Conservation (phyloP, 1,139 yeast species). For the Wickerhamiella infanticola region DNA sequence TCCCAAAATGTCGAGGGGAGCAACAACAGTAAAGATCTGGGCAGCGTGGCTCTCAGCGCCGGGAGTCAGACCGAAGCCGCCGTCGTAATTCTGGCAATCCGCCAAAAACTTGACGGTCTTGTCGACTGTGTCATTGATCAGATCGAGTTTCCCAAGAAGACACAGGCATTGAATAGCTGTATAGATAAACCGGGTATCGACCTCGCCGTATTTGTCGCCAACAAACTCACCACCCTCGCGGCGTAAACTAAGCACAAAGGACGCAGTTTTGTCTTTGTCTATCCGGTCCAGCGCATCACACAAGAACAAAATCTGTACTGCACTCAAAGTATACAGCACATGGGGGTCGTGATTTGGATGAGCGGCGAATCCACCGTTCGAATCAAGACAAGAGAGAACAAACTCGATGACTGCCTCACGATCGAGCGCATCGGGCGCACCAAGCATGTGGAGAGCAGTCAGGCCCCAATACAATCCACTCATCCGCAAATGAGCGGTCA, state of each 20-base stretch:
- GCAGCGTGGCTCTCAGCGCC: slow-evolving; percentile 96
- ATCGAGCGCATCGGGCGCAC: slow-evolving; percentile 41
- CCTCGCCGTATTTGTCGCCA: slow-evolving; percentile 85
- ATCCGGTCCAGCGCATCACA: slow-evolving; percentile 40
- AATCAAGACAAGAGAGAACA: slow-evolving; percentile 47
- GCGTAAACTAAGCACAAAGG: slow-evolving; percentile 45
- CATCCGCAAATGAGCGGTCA: slow-evolving; percentile 76
- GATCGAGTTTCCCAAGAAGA: slow-evolving; percentile 40
- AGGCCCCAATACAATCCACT: slow-evolving; percentile 94
- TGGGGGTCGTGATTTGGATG: slow-evolving; percentile 86
- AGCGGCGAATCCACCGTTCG: slow-evolving; percentile 74
- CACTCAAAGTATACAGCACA: slow-evolving; percentile 73
- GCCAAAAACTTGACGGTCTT: slow-evolving; percentile 53
- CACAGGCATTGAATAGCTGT: slow-evolving; percentile 63
- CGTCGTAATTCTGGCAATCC: slow-evolving; percentile 78
- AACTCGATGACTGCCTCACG: slow-evolving; percentile 47
- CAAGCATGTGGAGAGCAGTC: slow-evolving; percentile 53
- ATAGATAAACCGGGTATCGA: slow-evolving; percentile 81
- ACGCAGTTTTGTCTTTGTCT: slow-evolving; percentile 26
- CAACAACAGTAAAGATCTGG: slow-evolving; percentile 73
- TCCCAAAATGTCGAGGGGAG: slow-evolving; percentile 54
- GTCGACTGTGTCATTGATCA: slow-evolving; percentile 30
- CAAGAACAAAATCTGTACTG: slow-evolving; percentile 59
- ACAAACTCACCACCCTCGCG: slow-evolving; percentile 62
- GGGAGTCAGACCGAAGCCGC: slow-evolving; percentile 87